Evolutionary conservation across 345 rosid species (phyloP).

Genomic region (Hibiscus trionum): DNA sequence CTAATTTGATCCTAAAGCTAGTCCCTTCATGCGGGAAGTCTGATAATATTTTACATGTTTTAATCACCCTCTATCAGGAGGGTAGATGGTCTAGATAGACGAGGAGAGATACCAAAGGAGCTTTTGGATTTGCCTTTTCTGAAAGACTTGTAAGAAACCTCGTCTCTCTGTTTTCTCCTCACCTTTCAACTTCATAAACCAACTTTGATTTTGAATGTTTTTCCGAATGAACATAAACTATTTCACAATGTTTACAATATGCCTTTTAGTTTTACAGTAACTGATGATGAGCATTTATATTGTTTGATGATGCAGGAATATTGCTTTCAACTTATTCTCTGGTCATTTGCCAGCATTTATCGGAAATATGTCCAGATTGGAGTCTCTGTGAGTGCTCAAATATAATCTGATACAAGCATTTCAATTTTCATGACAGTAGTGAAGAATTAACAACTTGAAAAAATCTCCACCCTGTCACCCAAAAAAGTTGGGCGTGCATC

Average conservation of each 20-base stretch:
- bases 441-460: too few species aligned
- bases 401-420: too few species aligned
- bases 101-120: constrained; percentile 23
- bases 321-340: constrained; percentile 14
- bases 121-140: constrained; percentile 25
- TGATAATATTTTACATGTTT: too few species aligned
- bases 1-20: background rate
- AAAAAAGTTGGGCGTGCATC: too few species aligned
- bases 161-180: background rate
- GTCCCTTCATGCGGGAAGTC: background rate
- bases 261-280: too few species aligned
- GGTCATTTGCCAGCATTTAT: constrained; percentile 30
- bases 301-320: constrained; percentile 11
- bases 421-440: too few species aligned
- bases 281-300: too few species aligned
- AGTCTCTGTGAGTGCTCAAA: constrained; percentile 11
- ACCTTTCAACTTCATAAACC: background rate
- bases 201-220: background rate
- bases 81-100: background rate
- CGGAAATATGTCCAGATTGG: constrained; percentile 21
- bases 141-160: background rate
- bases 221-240: background rate
- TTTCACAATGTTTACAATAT: background rate
- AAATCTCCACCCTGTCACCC: too few species aligned
- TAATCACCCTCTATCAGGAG: too few species aligned